These are phyloP conservation scores for Kluyveromyces starmeri DNA, from an alignment of 805 yeast genomes.

Conservation along the genomic window DNA sequence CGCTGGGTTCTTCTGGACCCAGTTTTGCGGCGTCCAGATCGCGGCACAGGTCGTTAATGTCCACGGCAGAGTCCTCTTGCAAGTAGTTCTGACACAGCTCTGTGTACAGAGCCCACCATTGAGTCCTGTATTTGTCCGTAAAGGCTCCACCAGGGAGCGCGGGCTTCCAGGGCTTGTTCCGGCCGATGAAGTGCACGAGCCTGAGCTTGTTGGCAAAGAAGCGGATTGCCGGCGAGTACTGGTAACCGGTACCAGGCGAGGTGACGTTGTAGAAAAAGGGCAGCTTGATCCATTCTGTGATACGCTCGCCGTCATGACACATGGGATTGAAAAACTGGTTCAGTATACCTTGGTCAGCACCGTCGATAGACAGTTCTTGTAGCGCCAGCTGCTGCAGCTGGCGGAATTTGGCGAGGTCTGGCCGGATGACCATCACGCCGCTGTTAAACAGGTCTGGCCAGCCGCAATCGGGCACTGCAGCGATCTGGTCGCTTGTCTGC, in stretches of 20 bases:
- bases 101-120: slow-evolving; percentile 21
- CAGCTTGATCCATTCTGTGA: slow-evolving; percentile 51
- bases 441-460: slow-evolving; percentile 89
- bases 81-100: slow-evolving; percentile 40
- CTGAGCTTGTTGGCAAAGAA: slow-evolving; percentile 39
- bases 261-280: slow-evolving; percentile 86
- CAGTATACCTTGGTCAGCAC: slow-evolving; percentile 86
- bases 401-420: slow-evolving; percentile 36
- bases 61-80: slow-evolving; percentile 56
- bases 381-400: slow-evolving; percentile 31
- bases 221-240: slow-evolving; percentile 61
- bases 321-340: slow-evolving; percentile 54
- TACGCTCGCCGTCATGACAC: slow-evolving; percentile 10
- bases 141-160: slow-evolving; percentile 5
- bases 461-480: slow-evolving; percentile 75
- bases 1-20: neutral
- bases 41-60: slow-evolving; percentile 52
- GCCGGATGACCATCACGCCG: slow-evolving; percentile 59
- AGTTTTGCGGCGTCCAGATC: neutral
- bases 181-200: slow-evolving; percentile 61
- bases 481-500: slow-evolving; percentile 21
- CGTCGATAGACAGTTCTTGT: slow-evolving; percentile 50
- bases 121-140: slow-evolving; percentile 5
- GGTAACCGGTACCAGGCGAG: slow-evolving; percentile 51
- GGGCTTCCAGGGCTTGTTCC: slow-evolving; percentile 46